Evolutionary conservation across 2,329 filamentous ascomycete species (phyloP).

Genomic region (Balansia obtecta): DNA sequence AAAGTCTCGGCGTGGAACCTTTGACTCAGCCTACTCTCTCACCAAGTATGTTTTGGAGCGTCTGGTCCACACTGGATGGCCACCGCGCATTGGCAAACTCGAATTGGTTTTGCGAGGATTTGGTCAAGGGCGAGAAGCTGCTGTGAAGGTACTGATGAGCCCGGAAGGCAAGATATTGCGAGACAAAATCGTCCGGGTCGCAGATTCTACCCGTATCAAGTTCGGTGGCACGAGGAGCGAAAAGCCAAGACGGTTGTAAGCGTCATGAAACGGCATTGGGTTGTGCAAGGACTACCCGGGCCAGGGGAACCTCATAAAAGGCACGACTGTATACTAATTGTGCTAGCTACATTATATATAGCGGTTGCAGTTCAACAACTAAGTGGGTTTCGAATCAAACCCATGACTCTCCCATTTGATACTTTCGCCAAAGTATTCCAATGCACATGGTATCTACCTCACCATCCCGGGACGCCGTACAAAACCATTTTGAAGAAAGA

Average conservation of each 20-base stretch:
- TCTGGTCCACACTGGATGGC: constrained; percentile 70
- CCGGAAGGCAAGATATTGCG: constrained; percentile 69
- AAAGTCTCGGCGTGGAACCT: constrained; percentile 67
- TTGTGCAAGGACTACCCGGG: neutral
- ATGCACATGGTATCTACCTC: constrained; percentile 3
- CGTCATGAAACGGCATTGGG: neutral
- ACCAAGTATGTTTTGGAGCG: constrained; percentile 71
- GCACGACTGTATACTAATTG: constrained; percentile 20
- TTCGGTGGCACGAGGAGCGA: constrained; percentile 87
- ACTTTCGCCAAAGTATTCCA: constrained; percentile 2
- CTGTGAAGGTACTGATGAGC: constrained; percentile 79
- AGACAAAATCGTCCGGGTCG: constrained; percentile 63
- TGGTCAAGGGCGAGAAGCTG: constrained; percentile 75
- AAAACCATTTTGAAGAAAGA: neutral
- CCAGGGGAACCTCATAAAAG: neutral
- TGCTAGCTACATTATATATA: constrained; percentile 22
- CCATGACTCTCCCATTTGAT: neutral
- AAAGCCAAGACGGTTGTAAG: constrained; percentile 64
- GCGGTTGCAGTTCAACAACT: constrained; percentile 6
- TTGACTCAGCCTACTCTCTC: constrained; percentile 88
- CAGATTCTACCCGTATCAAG: constrained; percentile 82
- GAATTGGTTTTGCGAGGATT: constrained; percentile 80
- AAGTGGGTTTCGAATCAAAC: neutral
- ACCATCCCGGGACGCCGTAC: constrained; percentile 6
- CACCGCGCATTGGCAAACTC: constrained; percentile 61